Conservation (phyloP, 148 eudicot species). For the Hydrangea macrophylla region DNA sequence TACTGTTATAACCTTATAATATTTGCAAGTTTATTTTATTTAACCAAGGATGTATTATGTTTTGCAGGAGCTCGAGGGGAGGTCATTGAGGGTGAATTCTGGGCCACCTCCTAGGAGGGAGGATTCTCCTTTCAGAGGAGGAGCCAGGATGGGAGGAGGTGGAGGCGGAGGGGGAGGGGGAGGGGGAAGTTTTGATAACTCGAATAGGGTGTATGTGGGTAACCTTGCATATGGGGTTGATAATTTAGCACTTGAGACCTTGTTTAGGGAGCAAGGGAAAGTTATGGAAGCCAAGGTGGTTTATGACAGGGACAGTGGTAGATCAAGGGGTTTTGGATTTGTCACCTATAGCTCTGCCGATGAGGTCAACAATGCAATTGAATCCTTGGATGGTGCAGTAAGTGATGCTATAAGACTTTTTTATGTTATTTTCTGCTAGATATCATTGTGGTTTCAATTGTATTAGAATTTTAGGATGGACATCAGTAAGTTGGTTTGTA, state of each 20-base stretch:
- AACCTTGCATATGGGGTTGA: slow-evolving; percentile 95
- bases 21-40: slow-evolving; percentile 5
- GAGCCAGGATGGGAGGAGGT: too few species aligned
- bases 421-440: background rate
- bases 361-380: slow-evolving; percentile 80
- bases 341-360: slow-evolving; percentile 69
- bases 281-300: slow-evolving; percentile 90
- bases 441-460: background rate
- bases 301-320: slow-evolving; percentile 90
- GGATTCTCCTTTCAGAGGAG: slow-evolving; percentile 52
- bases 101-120: slow-evolving; percentile 84
- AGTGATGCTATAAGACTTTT: slow-evolving; percentile 26
- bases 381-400: slow-evolving; percentile 76
- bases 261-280: slow-evolving; percentile 79
- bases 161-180: slow-evolving; percentile 23
- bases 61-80: slow-evolving; percentile 82
- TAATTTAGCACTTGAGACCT: slow-evolving; percentile 55
- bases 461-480: background rate
- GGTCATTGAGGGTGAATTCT: slow-evolving; percentile 79
- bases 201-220: slow-evolving; percentile 78
- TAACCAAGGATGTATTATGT: slow-evolving; percentile 3
- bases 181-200: slow-evolving; percentile 42
- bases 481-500: too few species aligned
- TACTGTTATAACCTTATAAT: background rate
- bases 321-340: slow-evolving; percentile 96